Conservation (phyloP, 1,284 basidiomycete species). For the Sutorius eximius region DNA sequence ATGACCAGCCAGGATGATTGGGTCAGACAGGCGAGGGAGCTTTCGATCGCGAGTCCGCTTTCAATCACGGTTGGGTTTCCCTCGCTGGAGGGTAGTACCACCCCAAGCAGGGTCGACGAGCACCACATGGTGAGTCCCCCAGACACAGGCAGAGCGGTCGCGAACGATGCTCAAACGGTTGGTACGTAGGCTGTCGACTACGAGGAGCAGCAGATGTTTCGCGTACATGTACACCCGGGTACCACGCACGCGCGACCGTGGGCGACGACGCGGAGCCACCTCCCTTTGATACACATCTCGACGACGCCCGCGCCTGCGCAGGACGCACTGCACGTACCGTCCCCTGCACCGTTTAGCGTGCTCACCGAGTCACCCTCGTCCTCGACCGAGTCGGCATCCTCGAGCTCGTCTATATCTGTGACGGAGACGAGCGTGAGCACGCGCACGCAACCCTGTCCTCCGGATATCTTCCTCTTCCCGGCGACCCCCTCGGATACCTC, state of each 20-base stretch:
- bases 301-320: slow-evolving; percentile 11
- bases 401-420: slow-evolving; percentile 13
- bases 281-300: slow-evolving; percentile 32
- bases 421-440: slow-evolving; percentile 3
- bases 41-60: slow-evolving; percentile 59
- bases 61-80: slow-evolving; percentile 15
- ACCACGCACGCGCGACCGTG: slow-evolving; percentile 21
- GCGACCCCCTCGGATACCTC: slow-evolving; percentile 28
- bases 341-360: slow-evolving; percentile 33
- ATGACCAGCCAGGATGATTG: slow-evolving; percentile 58
- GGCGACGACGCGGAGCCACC: slow-evolving; percentile 13
- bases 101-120: slow-evolving; percentile 27
- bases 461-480: slow-evolving; percentile 31
- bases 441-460: slow-evolving; percentile 13
- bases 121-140: slow-evolving; percentile 24
- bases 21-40: slow-evolving; percentile 60
- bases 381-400: slow-evolving; percentile 17
- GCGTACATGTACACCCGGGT: slow-evolving; percentile 12
- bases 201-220: slow-evolving; percentile 16
- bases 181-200: slow-evolving; percentile 26
- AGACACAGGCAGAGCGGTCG: neutral
- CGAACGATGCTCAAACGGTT: slow-evolving; percentile 13
- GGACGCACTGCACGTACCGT: slow-evolving; percentile 5
- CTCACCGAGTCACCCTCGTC: slow-evolving; percentile 30
- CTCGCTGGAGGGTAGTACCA: slow-evolving; percentile 3